These are phyloP conservation scores for Xylaria sp. DNA, from an alignment of 2,329 filamentous ascomycete species.

Conservation along the genomic window DNA sequence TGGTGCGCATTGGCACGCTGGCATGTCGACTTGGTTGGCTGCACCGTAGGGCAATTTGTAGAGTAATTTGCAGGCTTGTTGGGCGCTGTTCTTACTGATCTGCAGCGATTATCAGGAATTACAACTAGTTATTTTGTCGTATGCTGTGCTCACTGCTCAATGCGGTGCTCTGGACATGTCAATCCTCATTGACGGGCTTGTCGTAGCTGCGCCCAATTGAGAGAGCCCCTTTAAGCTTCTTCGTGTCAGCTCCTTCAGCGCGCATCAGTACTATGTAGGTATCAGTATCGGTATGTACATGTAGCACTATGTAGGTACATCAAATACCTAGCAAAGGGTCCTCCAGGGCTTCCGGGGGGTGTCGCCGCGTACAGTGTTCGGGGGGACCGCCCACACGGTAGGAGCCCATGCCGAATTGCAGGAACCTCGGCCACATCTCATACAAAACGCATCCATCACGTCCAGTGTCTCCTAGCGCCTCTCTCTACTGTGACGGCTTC, in stretches of 20 bases:
- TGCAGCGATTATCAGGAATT: neutral
- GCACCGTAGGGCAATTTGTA: slow-evolving; percentile 10
- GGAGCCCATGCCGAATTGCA: slow-evolving; percentile 11
- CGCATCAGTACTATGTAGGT: neutral
- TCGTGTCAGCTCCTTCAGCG: neutral
- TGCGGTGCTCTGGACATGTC: slow-evolving; percentile 9
- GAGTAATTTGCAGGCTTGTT: too few species aligned
- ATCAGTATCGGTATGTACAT: too few species aligned
- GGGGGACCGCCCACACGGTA: slow-evolving; percentile 17
- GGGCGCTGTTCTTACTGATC: neutral
- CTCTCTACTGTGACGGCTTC: slow-evolving; percentile 13
- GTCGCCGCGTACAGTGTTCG: slow-evolving; percentile 4
- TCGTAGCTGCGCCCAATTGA: slow-evolving; percentile 19
- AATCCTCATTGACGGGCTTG: slow-evolving; percentile 8
- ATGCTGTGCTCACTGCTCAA: slow-evolving; percentile 16
- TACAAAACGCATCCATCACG: slow-evolving; percentile 16
- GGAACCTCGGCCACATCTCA: slow-evolving; percentile 16
- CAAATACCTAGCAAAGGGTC: neutral
- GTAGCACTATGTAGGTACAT: neutral
- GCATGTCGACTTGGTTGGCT: slow-evolving; percentile 19
- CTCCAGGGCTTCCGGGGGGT: slow-evolving; percentile 2
- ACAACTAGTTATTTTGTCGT: slow-evolving; percentile 6
- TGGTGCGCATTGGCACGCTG: slow-evolving; percentile 22
- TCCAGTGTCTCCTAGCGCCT: slow-evolving; percentile 10
- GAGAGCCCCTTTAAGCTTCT: neutral